A percentile compares a stretch with the other conserved stretches of the same genome.
Conservation (phyloP, 2,329 filamentous ascomycete species). For the Boeremia exigua region DNA sequence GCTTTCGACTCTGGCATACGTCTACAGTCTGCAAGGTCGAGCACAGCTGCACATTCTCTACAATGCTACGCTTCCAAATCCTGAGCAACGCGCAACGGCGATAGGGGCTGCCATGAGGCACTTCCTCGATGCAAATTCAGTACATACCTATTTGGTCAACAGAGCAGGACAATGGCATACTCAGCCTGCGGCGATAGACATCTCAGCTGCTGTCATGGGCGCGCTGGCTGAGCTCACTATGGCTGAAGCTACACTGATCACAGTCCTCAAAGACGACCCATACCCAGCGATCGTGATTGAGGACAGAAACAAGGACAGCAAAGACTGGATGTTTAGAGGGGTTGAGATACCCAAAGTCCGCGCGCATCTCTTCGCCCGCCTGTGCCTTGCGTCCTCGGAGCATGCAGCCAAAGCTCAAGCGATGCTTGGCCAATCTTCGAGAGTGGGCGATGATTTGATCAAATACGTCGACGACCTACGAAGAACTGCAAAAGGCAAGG, state of each 20-base stretch:
- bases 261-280: constrained; percentile 91
- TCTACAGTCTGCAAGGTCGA: constrained; percentile 75
- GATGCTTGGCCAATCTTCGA: constrained; percentile 53
- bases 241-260: constrained; percentile 87
- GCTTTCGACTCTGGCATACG: constrained; percentile 76
- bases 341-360: constrained; percentile 88
- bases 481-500: constrained; percentile 78
- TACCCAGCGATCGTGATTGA: constrained; percentile 85
- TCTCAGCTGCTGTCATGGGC: constrained; percentile 51
- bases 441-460: constrained; percentile 68
- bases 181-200: constrained; percentile 48
- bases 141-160: constrained; percentile 74
- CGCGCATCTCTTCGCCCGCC: constrained; percentile 82
- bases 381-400: constrained; percentile 87
- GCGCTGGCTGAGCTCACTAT: constrained; percentile 68
- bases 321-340: constrained; percentile 95
- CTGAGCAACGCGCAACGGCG: constrained; percentile 71
- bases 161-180: constrained; percentile 55
- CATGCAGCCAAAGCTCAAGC: constrained; percentile 77
- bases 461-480: constrained; percentile 79
- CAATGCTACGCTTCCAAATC: constrained; percentile 59
- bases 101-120: constrained; percentile 77
- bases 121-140: constrained; percentile 77
- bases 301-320: constrained; percentile 79
- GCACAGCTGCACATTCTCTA: constrained; percentile 76